Evolutionary conservation across 129 eudicot genomes (phyloP).

Genomic region (Helichrysum umbraculigerum): DNA sequence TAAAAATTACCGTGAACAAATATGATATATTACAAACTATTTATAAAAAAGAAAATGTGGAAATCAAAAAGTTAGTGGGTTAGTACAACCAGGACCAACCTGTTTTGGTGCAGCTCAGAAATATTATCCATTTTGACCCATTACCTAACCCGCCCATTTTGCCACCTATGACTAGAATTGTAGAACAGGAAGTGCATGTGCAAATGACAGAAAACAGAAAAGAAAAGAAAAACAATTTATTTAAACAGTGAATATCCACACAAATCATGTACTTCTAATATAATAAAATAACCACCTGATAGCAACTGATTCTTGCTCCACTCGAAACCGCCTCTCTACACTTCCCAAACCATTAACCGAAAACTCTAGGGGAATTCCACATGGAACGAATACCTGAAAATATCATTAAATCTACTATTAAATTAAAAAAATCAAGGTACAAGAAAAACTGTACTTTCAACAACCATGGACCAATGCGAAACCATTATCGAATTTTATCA

Average conservation of each 20-base stretch:
- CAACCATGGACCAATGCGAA: background rate
- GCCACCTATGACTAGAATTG: background rate
- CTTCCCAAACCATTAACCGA: conserved; percentile 47
- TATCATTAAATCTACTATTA: background rate
- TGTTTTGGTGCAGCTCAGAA: background rate
- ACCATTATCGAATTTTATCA: background rate
- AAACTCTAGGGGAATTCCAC: conserved; percentile 62
- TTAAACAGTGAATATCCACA: background rate
- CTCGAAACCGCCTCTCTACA: conserved; percentile 54
- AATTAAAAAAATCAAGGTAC: background rate
- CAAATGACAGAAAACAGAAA: background rate
- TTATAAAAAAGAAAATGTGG: background rate
- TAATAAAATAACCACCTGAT: conserved; percentile 37
- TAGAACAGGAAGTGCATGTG: background rate
- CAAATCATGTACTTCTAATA: background rate
- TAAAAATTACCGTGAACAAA: background rate
- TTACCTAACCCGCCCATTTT: background rate
- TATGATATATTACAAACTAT: too few relatives aligned
- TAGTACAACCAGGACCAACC: background rate
- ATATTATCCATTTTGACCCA: background rate
- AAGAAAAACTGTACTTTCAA: conserved; percentile 1
- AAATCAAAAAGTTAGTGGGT: background rate
- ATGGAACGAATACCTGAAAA: conserved; percentile 66
- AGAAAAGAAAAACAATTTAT: background rate
- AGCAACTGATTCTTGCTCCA: conserved; percentile 52